phyloP scores from a whole-genome alignment of 805 yeast species.

The Candida taoyuanica region DNA sequence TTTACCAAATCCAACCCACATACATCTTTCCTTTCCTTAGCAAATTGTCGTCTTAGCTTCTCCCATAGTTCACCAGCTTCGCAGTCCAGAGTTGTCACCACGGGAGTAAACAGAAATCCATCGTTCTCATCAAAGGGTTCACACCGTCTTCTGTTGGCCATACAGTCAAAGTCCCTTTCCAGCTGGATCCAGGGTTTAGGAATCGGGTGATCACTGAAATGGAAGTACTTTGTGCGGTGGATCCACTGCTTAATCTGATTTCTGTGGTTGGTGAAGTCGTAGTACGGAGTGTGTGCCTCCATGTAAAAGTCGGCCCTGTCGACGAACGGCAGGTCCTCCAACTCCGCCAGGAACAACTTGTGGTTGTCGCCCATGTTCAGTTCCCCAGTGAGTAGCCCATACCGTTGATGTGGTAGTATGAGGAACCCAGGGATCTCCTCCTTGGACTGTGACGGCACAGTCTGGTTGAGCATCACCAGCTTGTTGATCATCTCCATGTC shows the following conservation, averaged over 20 bases:
- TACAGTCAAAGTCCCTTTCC: conserved; percentile 9
- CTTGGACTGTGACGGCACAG: conserved; percentile 1
- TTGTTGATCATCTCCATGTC: conserved; percentile 51
- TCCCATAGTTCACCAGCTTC: conserved; percentile 24
- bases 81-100: conserved; percentile 15
- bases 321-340: conserved; percentile 21
- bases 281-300: conserved; percentile 12
- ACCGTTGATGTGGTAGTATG: conserved; percentile 47
- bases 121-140: conserved; percentile 10
- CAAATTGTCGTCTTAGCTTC: conserved; percentile 13
- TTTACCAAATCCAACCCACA: conserved; percentile 23
- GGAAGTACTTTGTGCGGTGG: conserved; percentile 49
- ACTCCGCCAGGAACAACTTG: conserved; percentile 37
- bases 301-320: conserved; percentile 20
- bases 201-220: conserved; percentile 62
- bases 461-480: conserved; percentile 23
- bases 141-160: conserved; percentile 18
- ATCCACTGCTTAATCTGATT: too few relatives aligned
- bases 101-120: conserved; percentile 11
- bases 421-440: conserved; percentile 24
- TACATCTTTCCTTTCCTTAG: conserved; percentile 19
- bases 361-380: conserved; percentile 35
- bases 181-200: conserved; percentile 57
- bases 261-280: conserved; percentile 22
- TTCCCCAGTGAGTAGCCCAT: conserved; percentile 50